These are phyloP conservation scores for Hibiscus mutabilis DNA, from an alignment of 345 rosid species.

Conservation along the genomic window DNA sequence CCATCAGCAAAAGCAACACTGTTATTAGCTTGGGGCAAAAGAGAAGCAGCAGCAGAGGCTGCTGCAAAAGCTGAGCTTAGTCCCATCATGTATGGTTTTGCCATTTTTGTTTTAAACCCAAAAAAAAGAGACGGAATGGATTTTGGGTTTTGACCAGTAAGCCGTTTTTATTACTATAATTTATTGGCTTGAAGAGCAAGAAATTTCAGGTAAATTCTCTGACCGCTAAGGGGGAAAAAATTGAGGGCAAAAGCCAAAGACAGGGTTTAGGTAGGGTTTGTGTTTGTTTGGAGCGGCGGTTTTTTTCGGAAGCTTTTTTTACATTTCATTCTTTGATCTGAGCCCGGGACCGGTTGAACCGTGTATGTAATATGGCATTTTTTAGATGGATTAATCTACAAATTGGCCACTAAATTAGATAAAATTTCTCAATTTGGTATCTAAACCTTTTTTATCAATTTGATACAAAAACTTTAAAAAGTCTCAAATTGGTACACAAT, in stretches of 20 bases:
- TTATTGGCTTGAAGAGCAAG: conserved; percentile 28
- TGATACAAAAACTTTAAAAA: no score
- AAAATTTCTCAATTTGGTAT: no score
- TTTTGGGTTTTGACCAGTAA: background rate
- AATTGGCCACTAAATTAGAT: no score
- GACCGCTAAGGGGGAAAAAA: conserved; percentile 11
- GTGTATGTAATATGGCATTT: no score
- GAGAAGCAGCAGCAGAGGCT: conserved; percentile 39
- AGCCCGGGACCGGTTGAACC: background rate
- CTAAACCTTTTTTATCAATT: no score
- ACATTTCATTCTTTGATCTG: background rate
- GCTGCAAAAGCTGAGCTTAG: conserved; percentile 65
- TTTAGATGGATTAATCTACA: no score
- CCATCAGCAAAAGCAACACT: conserved; percentile 54
- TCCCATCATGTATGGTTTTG: conserved; percentile 46
- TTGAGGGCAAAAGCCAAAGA: background rate
- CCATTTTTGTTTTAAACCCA: conserved; percentile 31
- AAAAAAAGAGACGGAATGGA: background rate
- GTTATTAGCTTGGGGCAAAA: conserved; percentile 10
- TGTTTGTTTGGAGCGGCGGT: background rate
- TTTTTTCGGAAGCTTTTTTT: background rate
- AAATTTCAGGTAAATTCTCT: conserved; percentile 11
- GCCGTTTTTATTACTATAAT: background rate
- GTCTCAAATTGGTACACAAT: no score
- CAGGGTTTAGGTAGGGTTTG: conserved; percentile 57